Evolutionary conservation across 305 asterid genomes (phyloP), one percentile per base, ranked within the genome.

Genomic region (Fraxinus baroniana): DNA sequence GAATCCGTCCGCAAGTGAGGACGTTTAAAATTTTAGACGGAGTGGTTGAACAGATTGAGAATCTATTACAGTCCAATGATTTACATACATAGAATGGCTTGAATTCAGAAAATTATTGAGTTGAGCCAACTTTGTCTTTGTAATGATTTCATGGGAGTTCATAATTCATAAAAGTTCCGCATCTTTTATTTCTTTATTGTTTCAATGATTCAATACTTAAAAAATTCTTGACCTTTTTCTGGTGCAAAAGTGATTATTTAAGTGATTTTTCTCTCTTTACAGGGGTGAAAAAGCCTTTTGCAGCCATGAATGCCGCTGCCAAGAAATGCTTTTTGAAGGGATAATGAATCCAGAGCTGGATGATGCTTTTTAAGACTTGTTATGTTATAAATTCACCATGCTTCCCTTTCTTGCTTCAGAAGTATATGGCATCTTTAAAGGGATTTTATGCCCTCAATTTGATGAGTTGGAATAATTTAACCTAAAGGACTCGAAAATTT

Each of bases 201-300:
- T 68, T 5, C 74, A 68, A 28, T 68, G 74, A 28, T 68, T 68
- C 74, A 68, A 68, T 68, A 28, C 9, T 68, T 68, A 1, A 68
- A 57, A 52, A 18, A 57, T 57, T 6, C 74, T 13, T 13, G 13
- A 24, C 7, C 32, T 26, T 24, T 4, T 41, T 74, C 2, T 41
- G 75, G 36, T 15, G 41, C 20, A 30, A 70, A 28, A 30, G 41
- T 30, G 20, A 70, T 70, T 32, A 68, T 28, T 26, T 57, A 13
- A 39, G 66, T 17, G 10, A 15, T 46, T 10, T 26, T 30, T 33
- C 7, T 33, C 7, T 52, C 4, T 17, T 77, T 86, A 73, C 92
- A 93, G 98, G 90, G 93, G 94, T 39, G 92, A 87, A 79, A 91
- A 84, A 81, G 93, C 87, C 77, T 88, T 90, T 84, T 93, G 98